phyloP scores from a whole-genome alignment of 2,329 filamentous ascomycete genomes.

The Botryosphaeria dothidea region DNA sequence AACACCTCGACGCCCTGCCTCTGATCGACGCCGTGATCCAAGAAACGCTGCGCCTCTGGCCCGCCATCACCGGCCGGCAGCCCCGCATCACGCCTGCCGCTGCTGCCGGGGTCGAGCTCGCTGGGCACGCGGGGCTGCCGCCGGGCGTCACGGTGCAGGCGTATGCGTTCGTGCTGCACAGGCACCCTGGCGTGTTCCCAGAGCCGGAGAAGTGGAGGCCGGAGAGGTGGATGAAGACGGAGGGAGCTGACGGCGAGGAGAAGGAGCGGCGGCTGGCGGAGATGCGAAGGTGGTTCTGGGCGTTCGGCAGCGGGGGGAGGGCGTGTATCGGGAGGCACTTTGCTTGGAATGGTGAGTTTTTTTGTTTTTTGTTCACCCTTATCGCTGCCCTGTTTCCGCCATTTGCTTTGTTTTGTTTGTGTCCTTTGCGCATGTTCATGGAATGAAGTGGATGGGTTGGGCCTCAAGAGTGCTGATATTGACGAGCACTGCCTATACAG shows the following conservation, averaged over 20 bases:
- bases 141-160: conserved; percentile 46
- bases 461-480: background rate
- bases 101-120: conserved; percentile 38
- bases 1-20: conserved; percentile 50
- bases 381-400: background rate
- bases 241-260: conserved; percentile 26
- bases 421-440: too few relatives aligned
- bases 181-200: conserved; percentile 48
- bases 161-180: conserved; percentile 49
- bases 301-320: conserved; percentile 44
- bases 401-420: background rate
- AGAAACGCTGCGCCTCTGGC: conserved; percentile 63
- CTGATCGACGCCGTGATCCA: conserved; percentile 60
- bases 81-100: conserved; percentile 53
- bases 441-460: too few relatives aligned
- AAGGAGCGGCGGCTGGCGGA: conserved; percentile 28
- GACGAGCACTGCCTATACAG: conserved; percentile 39
- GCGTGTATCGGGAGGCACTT: conserved; percentile 50
- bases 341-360: conserved; percentile 47
- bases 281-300: conserved; percentile 52
- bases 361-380: background rate
- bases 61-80: conserved; percentile 63
- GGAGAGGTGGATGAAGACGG: conserved; percentile 41
- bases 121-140: conserved; percentile 40
- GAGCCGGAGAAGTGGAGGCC: conserved; percentile 41